These are phyloP conservation scores for Paraphoma sp. DNA, from an alignment of 2,329 filamentous ascomycete species.

Conservation along the genomic window DNA sequence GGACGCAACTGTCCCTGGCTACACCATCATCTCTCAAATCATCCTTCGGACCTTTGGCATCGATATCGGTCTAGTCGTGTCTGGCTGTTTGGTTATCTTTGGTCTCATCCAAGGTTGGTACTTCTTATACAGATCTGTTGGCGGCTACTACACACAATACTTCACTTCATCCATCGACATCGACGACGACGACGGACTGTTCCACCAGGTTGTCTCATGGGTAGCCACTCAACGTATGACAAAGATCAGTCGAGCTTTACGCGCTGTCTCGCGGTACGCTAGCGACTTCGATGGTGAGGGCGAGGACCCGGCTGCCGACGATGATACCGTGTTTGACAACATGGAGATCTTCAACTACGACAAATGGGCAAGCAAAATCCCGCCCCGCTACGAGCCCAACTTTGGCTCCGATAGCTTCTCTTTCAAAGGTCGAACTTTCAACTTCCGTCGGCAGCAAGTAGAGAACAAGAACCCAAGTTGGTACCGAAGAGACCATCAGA, in stretches of 20 bases:
- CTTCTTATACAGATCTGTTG: slow-evolving; percentile 44
- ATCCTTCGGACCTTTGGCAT: slow-evolving; percentile 52
- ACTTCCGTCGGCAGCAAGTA: slow-evolving; percentile 49
- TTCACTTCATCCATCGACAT: slow-evolving; percentile 54
- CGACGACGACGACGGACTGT: slow-evolving; percentile 54
- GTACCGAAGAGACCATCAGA: slow-evolving; percentile 44
- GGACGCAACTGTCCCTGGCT: slow-evolving; percentile 60
- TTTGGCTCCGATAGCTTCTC: slow-evolving; percentile 55
- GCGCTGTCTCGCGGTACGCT: slow-evolving; percentile 50
- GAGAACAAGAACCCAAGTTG: slow-evolving; percentile 31
- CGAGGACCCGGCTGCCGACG: slow-evolving; percentile 23
- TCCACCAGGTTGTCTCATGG: slow-evolving; percentile 46
- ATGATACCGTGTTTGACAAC: background rate
- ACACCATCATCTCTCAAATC: slow-evolving; percentile 55
- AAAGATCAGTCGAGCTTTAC: slow-evolving; percentile 45
- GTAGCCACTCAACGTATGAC: slow-evolving; percentile 43
- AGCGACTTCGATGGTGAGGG: slow-evolving; percentile 46
- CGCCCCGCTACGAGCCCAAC: slow-evolving; percentile 58
- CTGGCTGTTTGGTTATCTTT: slow-evolving; percentile 51
- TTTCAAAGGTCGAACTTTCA: slow-evolving; percentile 49
- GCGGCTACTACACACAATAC: slow-evolving; percentile 40
- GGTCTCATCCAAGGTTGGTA: slow-evolving; percentile 47
- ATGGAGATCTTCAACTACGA: slow-evolving; percentile 57
- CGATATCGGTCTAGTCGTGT: slow-evolving; percentile 57
- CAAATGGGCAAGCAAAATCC: slow-evolving; percentile 56